Evolutionary conservation across 148 eudicot species (phyloP).

Genomic region (Rhododendron ferrugineum): DNA sequence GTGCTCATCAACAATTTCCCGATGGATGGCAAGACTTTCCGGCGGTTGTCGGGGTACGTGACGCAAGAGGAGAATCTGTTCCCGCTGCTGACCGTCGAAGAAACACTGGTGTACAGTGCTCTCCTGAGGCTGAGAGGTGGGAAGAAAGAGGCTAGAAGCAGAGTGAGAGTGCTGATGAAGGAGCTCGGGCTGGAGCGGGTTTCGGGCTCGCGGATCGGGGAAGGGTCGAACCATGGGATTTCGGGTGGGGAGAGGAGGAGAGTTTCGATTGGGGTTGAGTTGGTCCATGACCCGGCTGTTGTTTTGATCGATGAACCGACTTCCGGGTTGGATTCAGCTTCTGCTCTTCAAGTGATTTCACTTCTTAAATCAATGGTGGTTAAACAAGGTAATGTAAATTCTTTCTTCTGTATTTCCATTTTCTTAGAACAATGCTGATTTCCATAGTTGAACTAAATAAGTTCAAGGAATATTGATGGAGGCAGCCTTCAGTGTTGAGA

Average conservation of each 20-base stretch:
- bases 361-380: conserved; percentile 62
- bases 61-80: conserved; percentile 80
- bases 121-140: conserved; percentile 56
- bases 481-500: neutral
- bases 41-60: conserved; percentile 69
- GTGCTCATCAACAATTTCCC: conserved; percentile 54
- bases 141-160: conserved; percentile 26
- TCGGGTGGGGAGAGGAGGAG: conserved; percentile 93
- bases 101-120: conserved; percentile 82
- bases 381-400: conserved; percentile 25
- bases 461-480: neutral
- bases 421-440: neutral
- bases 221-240: conserved; percentile 59
- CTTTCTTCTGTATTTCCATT: neutral
- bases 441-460: no score
- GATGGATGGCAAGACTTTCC: conserved; percentile 30
- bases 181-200: conserved; percentile 71
- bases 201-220: conserved; percentile 51
- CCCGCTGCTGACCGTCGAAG: conserved; percentile 83
- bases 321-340: conserved; percentile 81
- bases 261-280: conserved; percentile 85
- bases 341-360: conserved; percentile 72
- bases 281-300: conserved; percentile 82
- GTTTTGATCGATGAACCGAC: conserved; percentile 89
- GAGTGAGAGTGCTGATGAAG: conserved; percentile 52